Percentiles rank a stretch among this genome's conserved stretches.
Evolutionary conservation across 306 rosid genomes (phyloP).

Genomic region (Styphnolobium japonicum): DNA sequence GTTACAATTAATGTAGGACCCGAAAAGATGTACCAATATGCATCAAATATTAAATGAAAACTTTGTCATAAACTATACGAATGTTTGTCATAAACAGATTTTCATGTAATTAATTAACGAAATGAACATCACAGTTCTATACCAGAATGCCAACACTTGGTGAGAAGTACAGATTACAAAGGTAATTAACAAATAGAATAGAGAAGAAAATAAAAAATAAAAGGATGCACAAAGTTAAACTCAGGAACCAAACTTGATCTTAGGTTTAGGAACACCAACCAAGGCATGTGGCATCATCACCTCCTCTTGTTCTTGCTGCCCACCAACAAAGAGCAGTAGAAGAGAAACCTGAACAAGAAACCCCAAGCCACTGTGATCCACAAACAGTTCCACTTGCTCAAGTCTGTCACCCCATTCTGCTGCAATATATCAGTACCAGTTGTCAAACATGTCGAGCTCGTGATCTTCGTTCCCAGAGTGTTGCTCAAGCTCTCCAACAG

Average conservation of each 20-base stretch:
- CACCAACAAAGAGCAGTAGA: slow-evolving; percentile 59
- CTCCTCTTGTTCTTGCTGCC: slow-evolving; percentile 97
- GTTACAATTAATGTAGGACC: too few relatives aligned
- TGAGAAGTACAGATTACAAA: slow-evolving; percentile 16
- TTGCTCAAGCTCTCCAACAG: slow-evolving; percentile 62
- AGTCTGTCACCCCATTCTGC: slow-evolving; percentile 65
- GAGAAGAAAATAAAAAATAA: neutral
- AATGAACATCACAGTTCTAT: neutral
- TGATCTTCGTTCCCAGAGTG: slow-evolving; percentile 59
- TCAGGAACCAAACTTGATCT: neutral
- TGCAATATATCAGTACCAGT: slow-evolving; percentile 68
- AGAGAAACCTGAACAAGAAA: slow-evolving; percentile 82
- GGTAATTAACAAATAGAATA: slow-evolving; percentile 10
- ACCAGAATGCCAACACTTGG: neutral
- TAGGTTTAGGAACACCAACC: neutral
- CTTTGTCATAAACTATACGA: too few relatives aligned
- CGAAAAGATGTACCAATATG: too few relatives aligned
- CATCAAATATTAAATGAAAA: too few relatives aligned
- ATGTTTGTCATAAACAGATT: too few relatives aligned
- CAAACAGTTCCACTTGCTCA: slow-evolving; percentile 85
- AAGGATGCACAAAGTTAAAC: slow-evolving; percentile 5
- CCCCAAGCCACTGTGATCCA: slow-evolving; percentile 93
- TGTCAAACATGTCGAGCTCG: slow-evolving; percentile 73
- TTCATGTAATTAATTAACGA: neutral
- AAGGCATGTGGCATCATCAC: slow-evolving; percentile 17